A percentile compares a stretch with the other conserved stretches of the same genome.
These are phyloP conservation scores for Talaromyces marneffei DNA, from an alignment of 2,329 filamentous ascomycete genomes.

Conservation along the genomic window DNA sequence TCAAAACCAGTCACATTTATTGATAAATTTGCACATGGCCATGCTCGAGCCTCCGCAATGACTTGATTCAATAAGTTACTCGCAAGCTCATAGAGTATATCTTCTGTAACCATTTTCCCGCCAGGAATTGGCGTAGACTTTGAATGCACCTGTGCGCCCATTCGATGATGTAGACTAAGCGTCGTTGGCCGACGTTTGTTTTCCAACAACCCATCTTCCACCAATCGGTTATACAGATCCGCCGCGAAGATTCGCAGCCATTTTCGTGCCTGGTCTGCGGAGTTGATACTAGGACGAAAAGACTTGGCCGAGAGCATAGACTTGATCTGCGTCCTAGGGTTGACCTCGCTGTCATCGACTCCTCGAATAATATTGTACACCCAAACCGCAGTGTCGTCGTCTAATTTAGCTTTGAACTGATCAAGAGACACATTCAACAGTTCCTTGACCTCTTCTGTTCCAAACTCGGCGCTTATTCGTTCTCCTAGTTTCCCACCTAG, in stretches of 20 bases:
- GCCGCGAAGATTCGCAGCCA: slow-evolving; percentile 90
- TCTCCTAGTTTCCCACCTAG: slow-evolving; percentile 93
- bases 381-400: slow-evolving; percentile 80
- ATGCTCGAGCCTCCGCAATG: slow-evolving; percentile 68
- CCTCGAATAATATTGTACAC: slow-evolving; percentile 79
- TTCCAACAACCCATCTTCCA: slow-evolving; percentile 85
- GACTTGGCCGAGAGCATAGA: slow-evolving; percentile 97
- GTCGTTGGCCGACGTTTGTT: slow-evolving; percentile 80
- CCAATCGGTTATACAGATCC: slow-evolving; percentile 82
- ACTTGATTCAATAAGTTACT: slow-evolving; percentile 73
- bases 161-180: slow-evolving; percentile 76
- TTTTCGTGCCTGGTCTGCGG: slow-evolving; percentile 66
- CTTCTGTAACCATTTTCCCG: slow-evolving; percentile 67
- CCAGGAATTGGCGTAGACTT: slow-evolving; percentile 70
- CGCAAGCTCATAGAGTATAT: slow-evolving; percentile 66
- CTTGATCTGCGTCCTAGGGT: slow-evolving; percentile 85
- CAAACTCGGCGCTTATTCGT: slow-evolving; percentile 72
- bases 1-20: slow-evolving; percentile 89
- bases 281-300: slow-evolving; percentile 78
- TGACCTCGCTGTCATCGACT: slow-evolving; percentile 82
- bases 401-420: slow-evolving; percentile 69
- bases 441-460: slow-evolving; percentile 72
- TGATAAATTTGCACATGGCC: slow-evolving; percentile 88
- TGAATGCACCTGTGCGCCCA: slow-evolving; percentile 67
- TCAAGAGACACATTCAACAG: slow-evolving; percentile 67